These are phyloP conservation scores for Hypomyces rosellus DNA, from an alignment of 2,329 filamentous ascomycete genomes.

Conservation along the genomic window DNA sequence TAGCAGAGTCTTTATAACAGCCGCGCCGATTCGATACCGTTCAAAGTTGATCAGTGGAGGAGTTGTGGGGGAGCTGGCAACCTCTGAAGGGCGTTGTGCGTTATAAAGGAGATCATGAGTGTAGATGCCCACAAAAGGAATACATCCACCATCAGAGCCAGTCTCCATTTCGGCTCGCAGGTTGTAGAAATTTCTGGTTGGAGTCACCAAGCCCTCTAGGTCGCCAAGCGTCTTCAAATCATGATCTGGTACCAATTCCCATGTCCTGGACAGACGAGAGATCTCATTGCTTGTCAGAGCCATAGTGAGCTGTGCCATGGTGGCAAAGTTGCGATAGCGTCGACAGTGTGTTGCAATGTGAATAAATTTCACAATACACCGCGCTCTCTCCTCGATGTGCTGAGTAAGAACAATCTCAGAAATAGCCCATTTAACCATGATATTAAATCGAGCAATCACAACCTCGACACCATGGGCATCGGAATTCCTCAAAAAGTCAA, in stretches of 20 bases:
- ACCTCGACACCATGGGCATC: constrained; percentile 74
- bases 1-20: constrained; percentile 72
- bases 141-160: constrained; percentile 63
- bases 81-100: constrained; percentile 68
- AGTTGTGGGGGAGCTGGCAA: constrained; percentile 59
- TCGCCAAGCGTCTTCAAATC: constrained; percentile 62
- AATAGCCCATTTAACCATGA: constrained; percentile 81
- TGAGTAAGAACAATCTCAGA: constrained; percentile 74
- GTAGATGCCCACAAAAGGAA: constrained; percentile 78
- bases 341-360: constrained; percentile 74
- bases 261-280: constrained; percentile 60
- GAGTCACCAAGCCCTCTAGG: constrained; percentile 67
- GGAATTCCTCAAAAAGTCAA: constrained; percentile 67
- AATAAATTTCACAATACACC: constrained; percentile 73
- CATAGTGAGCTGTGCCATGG: constrained; percentile 73
- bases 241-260: constrained; percentile 59
- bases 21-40: constrained; percentile 67
- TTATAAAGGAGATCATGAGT: constrained; percentile 81
- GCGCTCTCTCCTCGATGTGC: constrained; percentile 63
- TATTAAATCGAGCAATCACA: constrained; percentile 79
- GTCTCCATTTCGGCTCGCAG: constrained; percentile 74
- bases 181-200: constrained; percentile 70
- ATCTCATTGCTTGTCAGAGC: constrained; percentile 70
- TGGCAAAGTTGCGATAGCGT: constrained; percentile 74
- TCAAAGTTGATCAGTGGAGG: constrained; percentile 78